Percentiles rank a stretch among this genome's conserved stretches.
These are phyloP conservation scores for Oropetium thomaeum DNA, from an alignment of 176 grass and related monocot genomes.

Conservation along the genomic window DNA sequence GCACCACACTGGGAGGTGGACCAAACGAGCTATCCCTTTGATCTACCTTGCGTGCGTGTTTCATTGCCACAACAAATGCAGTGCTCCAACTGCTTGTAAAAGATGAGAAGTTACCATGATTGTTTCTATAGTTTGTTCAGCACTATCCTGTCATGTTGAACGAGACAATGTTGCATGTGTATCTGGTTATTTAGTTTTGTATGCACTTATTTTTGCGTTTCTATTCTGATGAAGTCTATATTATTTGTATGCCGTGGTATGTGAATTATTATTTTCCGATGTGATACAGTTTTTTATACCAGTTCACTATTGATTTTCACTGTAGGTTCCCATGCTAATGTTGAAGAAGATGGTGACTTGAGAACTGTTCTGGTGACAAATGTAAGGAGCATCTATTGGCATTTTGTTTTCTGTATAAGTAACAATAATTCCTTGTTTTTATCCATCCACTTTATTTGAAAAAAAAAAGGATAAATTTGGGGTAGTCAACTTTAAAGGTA, in stretches of 20 bases:
- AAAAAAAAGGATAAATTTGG: slow-evolving; percentile 24
- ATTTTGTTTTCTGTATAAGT: background rate
- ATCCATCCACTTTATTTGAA: slow-evolving; percentile 4
- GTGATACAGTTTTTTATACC: background rate
- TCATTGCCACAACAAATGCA: background rate
- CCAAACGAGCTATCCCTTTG: no score
- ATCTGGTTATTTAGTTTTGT: background rate
- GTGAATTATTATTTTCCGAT: background rate
- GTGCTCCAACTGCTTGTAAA: background rate
- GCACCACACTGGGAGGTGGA: no score
- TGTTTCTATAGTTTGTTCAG: background rate
- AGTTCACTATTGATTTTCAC: slow-evolving; percentile 17
- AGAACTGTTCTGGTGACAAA: slow-evolving; percentile 69
- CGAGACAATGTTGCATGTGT: background rate
- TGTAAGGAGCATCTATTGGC: slow-evolving; percentile 24
- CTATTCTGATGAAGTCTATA: background rate
- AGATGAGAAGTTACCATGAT: background rate
- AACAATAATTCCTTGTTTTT: background rate
- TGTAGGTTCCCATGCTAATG: slow-evolving; percentile 41
- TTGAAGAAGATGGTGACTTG: slow-evolving; percentile 53
- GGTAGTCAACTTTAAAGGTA: background rate
- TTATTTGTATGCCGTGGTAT: background rate
- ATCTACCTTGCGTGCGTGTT: no score
- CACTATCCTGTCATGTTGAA: background rate
- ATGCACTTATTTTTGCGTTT: background rate